Percentiles rank a stretch among this genome's conserved stretches.
Conservation (phyloP, 2,329 filamentous ascomycete genomes). For the Metarhizium guizhouense region DNA sequence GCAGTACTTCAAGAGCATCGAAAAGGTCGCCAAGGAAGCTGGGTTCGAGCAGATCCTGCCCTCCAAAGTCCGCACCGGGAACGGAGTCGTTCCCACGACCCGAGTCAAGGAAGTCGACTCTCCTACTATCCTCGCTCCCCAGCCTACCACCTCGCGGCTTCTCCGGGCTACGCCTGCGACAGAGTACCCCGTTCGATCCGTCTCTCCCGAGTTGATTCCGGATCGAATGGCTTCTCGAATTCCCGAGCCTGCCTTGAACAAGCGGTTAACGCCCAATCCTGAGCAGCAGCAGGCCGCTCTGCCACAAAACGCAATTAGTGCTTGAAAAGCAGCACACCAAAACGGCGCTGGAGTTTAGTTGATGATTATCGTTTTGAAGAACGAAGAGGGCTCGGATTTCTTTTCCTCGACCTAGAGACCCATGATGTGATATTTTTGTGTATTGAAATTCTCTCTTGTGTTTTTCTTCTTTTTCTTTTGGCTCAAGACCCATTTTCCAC, state of each 20-base stretch:
- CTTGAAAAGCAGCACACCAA: slow-evolving; percentile 1
- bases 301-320: slow-evolving; percentile 10
- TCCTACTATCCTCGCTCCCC: slow-evolving; percentile 40
- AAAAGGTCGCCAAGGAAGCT: slow-evolving; percentile 49
- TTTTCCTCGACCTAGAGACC: neutral
- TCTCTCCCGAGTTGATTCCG: slow-evolving; percentile 51
- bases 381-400: neutral
- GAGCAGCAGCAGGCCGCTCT: slow-evolving; percentile 29
- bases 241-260: slow-evolving; percentile 35
- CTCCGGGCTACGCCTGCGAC: slow-evolving; percentile 45
- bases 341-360: neutral
- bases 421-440: neutral
- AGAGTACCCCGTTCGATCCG: slow-evolving; percentile 45
- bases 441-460: too few species aligned
- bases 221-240: slow-evolving; percentile 54
- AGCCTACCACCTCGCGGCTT: slow-evolving; percentile 46
- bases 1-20: slow-evolving; percentile 64
- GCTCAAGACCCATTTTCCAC: neutral
- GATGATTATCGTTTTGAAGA: neutral
- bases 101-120: slow-evolving; percentile 35
- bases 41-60: slow-evolving; percentile 50
- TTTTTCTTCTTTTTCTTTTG: neutral
- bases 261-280: slow-evolving; percentile 39
- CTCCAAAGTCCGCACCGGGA: slow-evolving; percentile 45
- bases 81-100: slow-evolving; percentile 28